A percentile compares a stretch with the other conserved stretches of the same genome.
These are phyloP conservation scores for Phaeosphaeriaceae sp. DNA, from an alignment of 2,329 filamentous ascomycete genomes.

Conservation along the genomic window DNA sequence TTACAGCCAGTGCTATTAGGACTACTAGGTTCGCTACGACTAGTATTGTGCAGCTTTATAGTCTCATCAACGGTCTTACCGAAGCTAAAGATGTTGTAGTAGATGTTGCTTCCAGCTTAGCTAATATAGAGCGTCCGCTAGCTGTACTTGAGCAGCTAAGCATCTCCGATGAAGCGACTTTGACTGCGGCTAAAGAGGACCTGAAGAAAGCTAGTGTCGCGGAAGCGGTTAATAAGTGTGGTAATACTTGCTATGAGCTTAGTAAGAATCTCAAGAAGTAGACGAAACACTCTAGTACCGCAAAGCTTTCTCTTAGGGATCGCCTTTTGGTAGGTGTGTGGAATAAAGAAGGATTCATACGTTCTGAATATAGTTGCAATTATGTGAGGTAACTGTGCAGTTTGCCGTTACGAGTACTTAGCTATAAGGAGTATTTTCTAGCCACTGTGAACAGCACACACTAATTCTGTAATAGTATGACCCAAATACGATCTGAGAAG, in stretches of 20 bases:
- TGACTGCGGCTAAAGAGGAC: slow-evolving; percentile 8
- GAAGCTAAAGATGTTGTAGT: slow-evolving; percentile 15
- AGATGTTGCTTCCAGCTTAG: slow-evolving; percentile 12
- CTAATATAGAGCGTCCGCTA: slow-evolving; percentile 14
- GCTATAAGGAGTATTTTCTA: slow-evolving; percentile 9
- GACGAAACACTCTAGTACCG: slow-evolving; percentile 19
- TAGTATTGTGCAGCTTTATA: slow-evolving; percentile 13
- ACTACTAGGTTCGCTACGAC: slow-evolving; percentile 10
- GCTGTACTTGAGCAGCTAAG: slow-evolving; percentile 12
- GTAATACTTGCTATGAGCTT: slow-evolving; percentile 13
- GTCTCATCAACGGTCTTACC: slow-evolving; percentile 8
- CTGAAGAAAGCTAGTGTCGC: slow-evolving; percentile 16
- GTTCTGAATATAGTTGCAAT: slow-evolving; percentile 9
- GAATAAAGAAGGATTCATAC: slow-evolving; percentile 21
- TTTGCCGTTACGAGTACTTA: slow-evolving; percentile 18
- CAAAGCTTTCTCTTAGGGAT: slow-evolving; percentile 15
- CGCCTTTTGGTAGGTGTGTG: slow-evolving; percentile 14
- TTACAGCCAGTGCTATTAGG: not conserved
- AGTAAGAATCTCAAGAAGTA: slow-evolving; percentile 13
- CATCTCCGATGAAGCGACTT: slow-evolving; percentile 9
- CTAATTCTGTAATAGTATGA: slow-evolving; percentile 5
- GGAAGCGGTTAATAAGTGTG: slow-evolving; percentile 18
- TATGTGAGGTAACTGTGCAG: slow-evolving; percentile 13
- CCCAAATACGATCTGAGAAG: slow-evolving; percentile 12
- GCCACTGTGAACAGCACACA: not conserved